A percentile compares a stretch with the other conserved stretches of the same genome.
These are phyloP conservation scores for Cerioporus squamosus DNA, from an alignment of 1,284 basidiomycete species.

Conservation along the genomic window DNA sequence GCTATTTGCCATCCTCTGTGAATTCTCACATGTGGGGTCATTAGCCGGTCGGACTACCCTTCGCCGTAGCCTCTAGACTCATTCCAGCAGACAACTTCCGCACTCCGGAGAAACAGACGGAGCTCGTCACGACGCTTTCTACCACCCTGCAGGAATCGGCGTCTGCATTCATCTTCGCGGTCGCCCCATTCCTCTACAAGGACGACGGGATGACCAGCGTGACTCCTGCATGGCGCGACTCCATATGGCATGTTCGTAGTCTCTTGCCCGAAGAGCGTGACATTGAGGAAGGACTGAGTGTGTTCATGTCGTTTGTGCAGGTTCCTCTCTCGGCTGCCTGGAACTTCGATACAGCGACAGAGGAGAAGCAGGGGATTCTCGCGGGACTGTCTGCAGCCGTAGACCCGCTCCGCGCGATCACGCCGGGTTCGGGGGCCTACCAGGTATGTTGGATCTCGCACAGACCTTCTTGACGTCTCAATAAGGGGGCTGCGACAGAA, in stretches of 20 bases:
- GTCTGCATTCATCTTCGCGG: conserved; percentile 32
- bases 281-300: too few species aligned
- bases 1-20: too few species aligned
- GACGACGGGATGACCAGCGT: conserved; percentile 16
- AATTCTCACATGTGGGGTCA: too few species aligned
- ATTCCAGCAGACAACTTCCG: too few species aligned
- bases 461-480: neutral
- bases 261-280: neutral
- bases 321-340: conserved; percentile 12
- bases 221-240: conserved; percentile 48
- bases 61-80: too few species aligned
- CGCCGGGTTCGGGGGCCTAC: conserved; percentile 51
- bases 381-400: conserved; percentile 37
- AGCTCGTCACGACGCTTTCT: too few species aligned
- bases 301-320: conserved; percentile 9
- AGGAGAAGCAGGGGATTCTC: conserved; percentile 41
- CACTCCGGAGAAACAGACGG: too few species aligned
- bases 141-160: conserved; percentile 6
- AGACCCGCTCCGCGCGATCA: conserved; percentile 45
- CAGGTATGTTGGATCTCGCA: conserved; percentile 36
- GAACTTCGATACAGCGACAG: conserved; percentile 45
- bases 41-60: too few species aligned
- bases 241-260: conserved; percentile 42
- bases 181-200: conserved; percentile 46
- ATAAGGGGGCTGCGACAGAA: conserved; percentile 39